Evolutionary conservation across 352 stramenopile species (phyloP), one percentile per base, ranked within the genome.

Genomic region (Globisporangium canariense): DNA sequence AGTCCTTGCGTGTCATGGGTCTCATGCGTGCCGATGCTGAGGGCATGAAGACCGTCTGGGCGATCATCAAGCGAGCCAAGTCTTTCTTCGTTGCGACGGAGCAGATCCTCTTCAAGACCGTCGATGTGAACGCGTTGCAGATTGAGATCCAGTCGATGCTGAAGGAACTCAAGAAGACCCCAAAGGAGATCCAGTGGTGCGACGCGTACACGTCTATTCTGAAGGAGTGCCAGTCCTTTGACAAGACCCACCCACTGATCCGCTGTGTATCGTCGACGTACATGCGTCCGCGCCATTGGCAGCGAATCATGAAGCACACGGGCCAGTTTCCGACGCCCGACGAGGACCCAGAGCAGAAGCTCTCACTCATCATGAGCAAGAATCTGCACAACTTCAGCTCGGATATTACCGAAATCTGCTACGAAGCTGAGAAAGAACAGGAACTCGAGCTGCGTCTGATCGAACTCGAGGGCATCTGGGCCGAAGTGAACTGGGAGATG

Each of bases 341-440:
- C 52, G 86, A 98, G 67, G 90, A 98, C 60, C 89, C 94, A 1
- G 74, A 95, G n/a, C 81, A 98, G 55, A 77, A 83, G 10, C 83
- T 99, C 0, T 93, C 89, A 20, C 73, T 96, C 41, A 86, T 99
- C 22, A 60, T 98, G 55, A 91, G 79, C 62, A 94, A 98, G 40
- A 96, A 98, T 60, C 74, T 99, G 18, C 90, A 98, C 66, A 91
- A 96, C 61, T 98, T 97, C 67, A 97, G 87, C 67, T 90, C 88
- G 18, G 93, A 98, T 34, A 97, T 99, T 46, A 97, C 97, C 32
- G 96, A 99, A 63, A 98, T 98, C 68, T 97, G 88, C 62, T 97
- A 99, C 73, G 91, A 98, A 77, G 96, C 94, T 5, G 90, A 96
- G 49, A 99, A 99, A 64, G 96, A 99, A 69, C 90, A 98, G 63